These are phyloP conservation scores for Blepharisma undulans DNA, from an alignment of 169 alveolate species.

Conservation along the genomic window DNA sequence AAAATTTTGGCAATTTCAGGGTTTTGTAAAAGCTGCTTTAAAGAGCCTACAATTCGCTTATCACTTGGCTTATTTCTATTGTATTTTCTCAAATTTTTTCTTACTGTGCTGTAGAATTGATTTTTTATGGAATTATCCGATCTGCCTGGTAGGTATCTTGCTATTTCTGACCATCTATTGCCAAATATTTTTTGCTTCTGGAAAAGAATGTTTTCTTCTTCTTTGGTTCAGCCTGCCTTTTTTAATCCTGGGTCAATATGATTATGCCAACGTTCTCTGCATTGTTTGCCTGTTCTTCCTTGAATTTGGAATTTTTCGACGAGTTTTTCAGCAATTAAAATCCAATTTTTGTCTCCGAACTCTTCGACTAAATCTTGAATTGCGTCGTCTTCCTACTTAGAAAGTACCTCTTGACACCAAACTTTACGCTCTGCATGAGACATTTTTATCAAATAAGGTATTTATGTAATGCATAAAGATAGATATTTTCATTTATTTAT, in stretches of 20 bases:
- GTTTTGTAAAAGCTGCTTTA: conserved; percentile 22
- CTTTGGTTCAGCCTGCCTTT: conserved; percentile 66
- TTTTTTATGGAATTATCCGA: conserved; percentile 83
- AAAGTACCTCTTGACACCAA: conserved; percentile 27
- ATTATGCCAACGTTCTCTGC: conserved; percentile 78
- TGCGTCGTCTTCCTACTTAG: conserved; percentile 52
- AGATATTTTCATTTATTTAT: too few relatives aligned
- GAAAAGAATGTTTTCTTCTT: conserved; percentile 56
- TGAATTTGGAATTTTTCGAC: background rate
- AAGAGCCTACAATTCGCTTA: background rate
- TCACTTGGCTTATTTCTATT: conserved; percentile 2
- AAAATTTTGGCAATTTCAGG: conserved; percentile 21
- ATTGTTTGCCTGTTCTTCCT: conserved; percentile 73
- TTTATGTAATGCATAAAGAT: background rate
- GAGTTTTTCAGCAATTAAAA: background rate
- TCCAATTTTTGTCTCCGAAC: conserved; percentile 54
- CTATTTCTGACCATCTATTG: conserved; percentile 80
- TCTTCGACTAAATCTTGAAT: conserved; percentile 56
- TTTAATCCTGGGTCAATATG: conserved; percentile 61
- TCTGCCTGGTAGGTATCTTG: conserved; percentile 75
- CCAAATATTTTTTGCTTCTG: conserved; percentile 49
- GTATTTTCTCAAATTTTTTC: conserved; percentile 28
- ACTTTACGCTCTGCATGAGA: background rate
- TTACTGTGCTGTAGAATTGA: conserved; percentile 61
- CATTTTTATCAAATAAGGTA: background rate